Conservation (phyloP, 495 filamentous ascomycete species). For the Neurospora sp. region DNA sequence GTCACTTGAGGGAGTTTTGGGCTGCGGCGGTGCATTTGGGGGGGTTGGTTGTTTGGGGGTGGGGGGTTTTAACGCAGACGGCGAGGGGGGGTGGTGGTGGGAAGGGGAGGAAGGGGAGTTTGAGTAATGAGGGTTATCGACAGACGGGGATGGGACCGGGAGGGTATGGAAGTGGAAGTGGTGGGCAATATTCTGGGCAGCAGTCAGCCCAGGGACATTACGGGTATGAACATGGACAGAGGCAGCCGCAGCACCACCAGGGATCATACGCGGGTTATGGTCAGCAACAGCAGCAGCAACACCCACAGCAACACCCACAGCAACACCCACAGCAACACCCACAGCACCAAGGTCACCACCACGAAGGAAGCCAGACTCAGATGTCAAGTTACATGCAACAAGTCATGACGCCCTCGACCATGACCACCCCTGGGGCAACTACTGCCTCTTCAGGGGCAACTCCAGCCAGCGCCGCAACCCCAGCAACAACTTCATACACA, state of each 20-base stretch:
- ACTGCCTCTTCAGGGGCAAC: background rate
- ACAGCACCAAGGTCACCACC: too few species aligned
- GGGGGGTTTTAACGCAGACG: too few species aligned
- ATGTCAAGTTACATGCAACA: background rate
- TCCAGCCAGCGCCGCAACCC: too few species aligned
- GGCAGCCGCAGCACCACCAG: constrained; percentile 22
- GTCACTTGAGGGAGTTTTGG: constrained; percentile 46
- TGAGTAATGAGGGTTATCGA: background rate
- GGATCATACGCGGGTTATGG: constrained; percentile 5
- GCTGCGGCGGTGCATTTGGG: constrained; percentile 53
- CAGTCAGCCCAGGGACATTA: background rate
- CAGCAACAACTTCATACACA: too few species aligned
- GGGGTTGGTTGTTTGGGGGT: constrained; percentile 46
- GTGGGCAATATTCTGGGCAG: background rate
- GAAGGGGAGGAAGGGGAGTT: background rate
- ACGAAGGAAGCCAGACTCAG: background rate
- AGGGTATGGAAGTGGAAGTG: background rate
- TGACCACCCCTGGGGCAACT: too few species aligned
- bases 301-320: background rate
- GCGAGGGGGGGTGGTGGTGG: too few species aligned
- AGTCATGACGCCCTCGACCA: background rate
- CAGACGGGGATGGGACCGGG: background rate
- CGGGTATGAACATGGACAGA: background rate
- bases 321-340: background rate
- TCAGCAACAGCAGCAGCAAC: background rate